Percentiles rank a stretch among this genome's conserved stretches.
phyloP scores from a whole-genome alignment of 1,284 basidiomycete species.

The Puccinia coronata region DNA sequence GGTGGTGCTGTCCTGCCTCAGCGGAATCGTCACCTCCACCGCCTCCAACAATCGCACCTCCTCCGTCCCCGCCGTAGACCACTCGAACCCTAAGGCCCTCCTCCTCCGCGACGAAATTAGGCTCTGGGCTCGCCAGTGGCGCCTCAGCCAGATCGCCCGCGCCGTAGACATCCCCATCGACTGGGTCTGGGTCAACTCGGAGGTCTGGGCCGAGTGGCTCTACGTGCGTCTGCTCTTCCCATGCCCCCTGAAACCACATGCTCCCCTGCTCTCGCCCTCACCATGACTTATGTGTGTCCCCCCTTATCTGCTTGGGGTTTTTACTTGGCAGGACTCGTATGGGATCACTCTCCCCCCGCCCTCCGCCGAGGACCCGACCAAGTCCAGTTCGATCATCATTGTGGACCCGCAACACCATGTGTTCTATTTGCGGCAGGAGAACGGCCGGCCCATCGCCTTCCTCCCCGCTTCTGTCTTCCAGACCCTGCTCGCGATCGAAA shows the following conservation, averaged over 20 bases:
- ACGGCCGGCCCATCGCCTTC: constrained; percentile 5
- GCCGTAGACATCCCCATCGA: constrained; percentile 14
- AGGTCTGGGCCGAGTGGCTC: constrained; percentile 41
- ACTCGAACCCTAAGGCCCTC: not conserved
- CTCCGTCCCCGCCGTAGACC: not conserved
- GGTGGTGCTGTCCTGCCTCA: constrained; percentile 27
- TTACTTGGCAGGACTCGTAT: not conserved
- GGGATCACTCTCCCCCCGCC: not conserved
- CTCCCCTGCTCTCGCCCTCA: not conserved
- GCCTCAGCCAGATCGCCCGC: constrained; percentile 34
- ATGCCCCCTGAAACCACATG: not conserved
- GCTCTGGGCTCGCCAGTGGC: constrained; percentile 44
- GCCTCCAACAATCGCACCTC: too few relatives aligned
- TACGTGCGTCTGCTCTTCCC: not conserved
- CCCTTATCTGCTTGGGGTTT: not conserved
- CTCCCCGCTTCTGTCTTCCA: constrained; percentile 40
- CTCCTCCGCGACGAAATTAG: constrained; percentile 13
- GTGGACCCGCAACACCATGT: constrained; percentile 24
- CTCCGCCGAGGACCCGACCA: not conserved
- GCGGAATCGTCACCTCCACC: not conserved
- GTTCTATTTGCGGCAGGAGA: constrained; percentile 38
- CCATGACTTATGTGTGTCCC: not conserved
- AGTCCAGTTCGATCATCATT: constrained; percentile 17
- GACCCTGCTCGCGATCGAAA: constrained; percentile 41
- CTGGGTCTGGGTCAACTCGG: constrained; percentile 38